Evolutionary conservation across 1,284 basidiomycete genomes (phyloP), one percentile per base, ranked within the genome.

Genomic region (Veloporphyrellus conicus): DNA sequence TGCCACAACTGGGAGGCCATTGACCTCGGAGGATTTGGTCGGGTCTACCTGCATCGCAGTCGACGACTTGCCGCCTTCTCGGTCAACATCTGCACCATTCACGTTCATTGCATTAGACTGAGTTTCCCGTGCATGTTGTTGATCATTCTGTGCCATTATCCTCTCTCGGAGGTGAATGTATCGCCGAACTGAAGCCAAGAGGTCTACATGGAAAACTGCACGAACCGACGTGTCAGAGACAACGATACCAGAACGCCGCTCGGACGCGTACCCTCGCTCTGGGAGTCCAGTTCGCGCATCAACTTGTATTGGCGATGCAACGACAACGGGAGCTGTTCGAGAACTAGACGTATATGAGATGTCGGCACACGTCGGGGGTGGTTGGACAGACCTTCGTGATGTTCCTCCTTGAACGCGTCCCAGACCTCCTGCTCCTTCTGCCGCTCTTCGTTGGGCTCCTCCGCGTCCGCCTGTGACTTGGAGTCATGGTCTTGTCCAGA

Each of bases 321-420:
- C 45, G 89, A 88, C 49, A 94, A 70, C 3, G 93, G 92, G 6
- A 95, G 68, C 65, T 93, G 90, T 58, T 94, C 92, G 45, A 93
- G 78, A 44, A 87, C 87, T 90, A 10, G 54, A 48, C 38, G 32
- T 18, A 19, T 23, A 9, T 16, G 1, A 14, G 18, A 22, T 8
- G 14, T 14, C 6, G 31, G 34, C 36, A 25, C 41, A 23, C 33
- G 38, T 45, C 42, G 44, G 46, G 47, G 38, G n/a, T n/a, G 9
- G 18, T 27, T 19, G 41, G 22, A 14, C 68, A 37, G 37, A 79
- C 86, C 79, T 78, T 90, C 89, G 63, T 82, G 84, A 57, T 88
- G 81, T 53, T 91, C 87, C 57, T 88, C 87, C 53, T 80, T 77
- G 62, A 92, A 81, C 20, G 79, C 71, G 33, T 87, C 83, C 88